A percentile compares a stretch with the other conserved stretches of the same genome.
Conservation (phyloP, 2,329 filamentous ascomycete species). For the Neopestalotiopsis clavispora region DNA sequence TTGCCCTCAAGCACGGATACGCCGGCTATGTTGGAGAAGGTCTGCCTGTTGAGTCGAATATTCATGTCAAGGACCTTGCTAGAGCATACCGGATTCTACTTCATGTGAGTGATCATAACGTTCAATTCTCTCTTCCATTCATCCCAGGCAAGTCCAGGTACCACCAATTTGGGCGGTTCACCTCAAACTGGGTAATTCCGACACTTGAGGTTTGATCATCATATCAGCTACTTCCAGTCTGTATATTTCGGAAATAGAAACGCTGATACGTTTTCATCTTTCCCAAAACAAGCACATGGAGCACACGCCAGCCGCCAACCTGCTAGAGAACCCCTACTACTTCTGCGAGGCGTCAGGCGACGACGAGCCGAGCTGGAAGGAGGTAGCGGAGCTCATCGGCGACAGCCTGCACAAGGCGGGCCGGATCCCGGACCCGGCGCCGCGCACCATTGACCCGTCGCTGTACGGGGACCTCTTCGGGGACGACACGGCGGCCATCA, state of each 20-base stretch:
- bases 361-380: slow-evolving; percentile 47
- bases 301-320: slow-evolving; percentile 29
- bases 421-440: slow-evolving; percentile 39
- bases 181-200: not conserved
- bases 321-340: slow-evolving; percentile 51
- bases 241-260: too few species aligned
- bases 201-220: too few species aligned
- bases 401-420: slow-evolving; percentile 41
- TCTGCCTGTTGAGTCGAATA: slow-evolving; percentile 42
- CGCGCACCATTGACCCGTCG: slow-evolving; percentile 39
- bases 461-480: slow-evolving; percentile 46
- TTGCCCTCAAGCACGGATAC: slow-evolving; percentile 52
- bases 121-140: not conserved
- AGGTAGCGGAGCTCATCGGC: slow-evolving; percentile 43
- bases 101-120: slow-evolving; percentile 31
- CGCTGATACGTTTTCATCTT: too few species aligned
- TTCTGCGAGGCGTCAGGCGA: slow-evolving; percentile 49
- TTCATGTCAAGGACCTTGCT: slow-evolving; percentile 54
- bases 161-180: too few species aligned
- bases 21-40: slow-evolving; percentile 50
- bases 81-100: slow-evolving; percentile 48
- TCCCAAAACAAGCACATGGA: slow-evolving; percentile 40
- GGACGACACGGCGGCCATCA: slow-evolving; percentile 37
- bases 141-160: not conserved
- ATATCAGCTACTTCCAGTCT: too few species aligned